Base-by-base conservation (phyloP, 331 rosid species). In the Rhamnella rubrinervis region DNA sequence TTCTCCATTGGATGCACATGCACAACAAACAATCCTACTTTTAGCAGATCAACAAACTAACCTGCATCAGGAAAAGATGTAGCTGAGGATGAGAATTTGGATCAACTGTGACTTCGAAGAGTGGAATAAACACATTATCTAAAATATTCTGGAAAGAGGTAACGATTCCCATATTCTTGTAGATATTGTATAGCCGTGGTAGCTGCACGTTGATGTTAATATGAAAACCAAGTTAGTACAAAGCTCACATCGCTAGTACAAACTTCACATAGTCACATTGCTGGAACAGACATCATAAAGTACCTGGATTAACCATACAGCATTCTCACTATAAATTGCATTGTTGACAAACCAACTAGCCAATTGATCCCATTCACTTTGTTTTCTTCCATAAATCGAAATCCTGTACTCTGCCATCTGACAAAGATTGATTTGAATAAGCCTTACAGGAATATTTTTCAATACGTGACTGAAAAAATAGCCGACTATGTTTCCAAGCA, bases 391-490 rank as follows among this genome's bases (percentile, higher is more conserved):
- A 79, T 90, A 90, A 28, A 90, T 81, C 17, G 96, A 90, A 73
- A 90, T 82, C 87, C 96, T 85, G 79, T 90, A 90, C 82, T 90
- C 96, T 37, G 95, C 96, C 96, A 90, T 84, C 96, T 90, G 90
- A 65, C 73, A 73, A 77, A 23, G 28, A 71, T 3, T 47, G 44
- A 77, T 9, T 58, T 14, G 5, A 28, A 65, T 31, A 58, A 57
- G 71, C 61, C 52, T 47, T 44, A 21, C 58, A 72, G 21, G 17
- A 20, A 56, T 10, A 55, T 66, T 25, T 41, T 63, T 4, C 14
- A 9, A 53, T 8, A 67, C n/a, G 13, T 6, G 67, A 10, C 10
- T 18, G 23, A 38, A 18, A 61, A 31, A 63, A 8, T 6, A 56
- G 9, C 14, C 46, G 41, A 23, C 38, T 9, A 26, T 60, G 59